phyloP scores from a whole-genome alignment of 352 stramenopile genomes.

The Globisporangium camurandrum region DNA sequence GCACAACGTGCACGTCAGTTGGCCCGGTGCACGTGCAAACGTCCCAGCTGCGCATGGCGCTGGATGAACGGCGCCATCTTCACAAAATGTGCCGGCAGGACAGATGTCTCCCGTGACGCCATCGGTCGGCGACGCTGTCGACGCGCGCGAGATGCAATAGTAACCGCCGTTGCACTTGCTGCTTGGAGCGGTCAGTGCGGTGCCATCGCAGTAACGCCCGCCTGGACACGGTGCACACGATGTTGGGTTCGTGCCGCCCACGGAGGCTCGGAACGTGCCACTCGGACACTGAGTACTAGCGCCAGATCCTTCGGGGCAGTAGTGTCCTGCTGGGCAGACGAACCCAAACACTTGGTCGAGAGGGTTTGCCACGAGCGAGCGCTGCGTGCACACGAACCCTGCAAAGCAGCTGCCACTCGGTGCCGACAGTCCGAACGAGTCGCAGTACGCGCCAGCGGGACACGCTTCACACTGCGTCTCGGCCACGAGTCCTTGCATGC shows the following conservation, averaged over 20 bases:
- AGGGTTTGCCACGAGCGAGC: slow-evolving; percentile 52
- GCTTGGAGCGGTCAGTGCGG: slow-evolving; percentile 34
- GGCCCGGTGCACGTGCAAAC: slow-evolving; percentile 23
- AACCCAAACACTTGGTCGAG: slow-evolving; percentile 36
- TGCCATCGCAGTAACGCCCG: slow-evolving; percentile 42
- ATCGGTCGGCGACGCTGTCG: slow-evolving; percentile 38
- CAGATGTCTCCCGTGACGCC: slow-evolving; percentile 36
- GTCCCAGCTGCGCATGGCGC: slow-evolving; percentile 36
- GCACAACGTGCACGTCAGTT: slow-evolving; percentile 27
- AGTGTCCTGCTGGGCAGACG: slow-evolving; percentile 59
- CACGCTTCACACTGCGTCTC: slow-evolving; percentile 76
- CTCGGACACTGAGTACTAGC: slow-evolving; percentile 45
- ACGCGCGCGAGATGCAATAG: slow-evolving; percentile 63
- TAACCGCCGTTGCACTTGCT: slow-evolving; percentile 69
- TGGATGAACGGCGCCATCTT: slow-evolving; percentile 30
- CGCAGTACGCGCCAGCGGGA: slow-evolving; percentile 81
- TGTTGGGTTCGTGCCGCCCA: slow-evolving; percentile 35
- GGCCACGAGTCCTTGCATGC: slow-evolving; percentile 48
- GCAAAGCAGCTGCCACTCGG: slow-evolving; percentile 54
- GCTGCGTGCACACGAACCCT: slow-evolving; percentile 52
- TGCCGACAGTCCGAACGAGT: slow-evolving; percentile 57
- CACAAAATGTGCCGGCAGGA: slow-evolving; percentile 54
- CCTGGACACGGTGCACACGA: slow-evolving; percentile 68
- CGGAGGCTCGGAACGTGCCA: slow-evolving; percentile 42
- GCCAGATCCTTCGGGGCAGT: slow-evolving; percentile 59